These are phyloP conservation scores for Cyclostephanos invisitatus DNA, from an alignment of 108 stramenopile genomes.

Conservation along the genomic window DNA sequence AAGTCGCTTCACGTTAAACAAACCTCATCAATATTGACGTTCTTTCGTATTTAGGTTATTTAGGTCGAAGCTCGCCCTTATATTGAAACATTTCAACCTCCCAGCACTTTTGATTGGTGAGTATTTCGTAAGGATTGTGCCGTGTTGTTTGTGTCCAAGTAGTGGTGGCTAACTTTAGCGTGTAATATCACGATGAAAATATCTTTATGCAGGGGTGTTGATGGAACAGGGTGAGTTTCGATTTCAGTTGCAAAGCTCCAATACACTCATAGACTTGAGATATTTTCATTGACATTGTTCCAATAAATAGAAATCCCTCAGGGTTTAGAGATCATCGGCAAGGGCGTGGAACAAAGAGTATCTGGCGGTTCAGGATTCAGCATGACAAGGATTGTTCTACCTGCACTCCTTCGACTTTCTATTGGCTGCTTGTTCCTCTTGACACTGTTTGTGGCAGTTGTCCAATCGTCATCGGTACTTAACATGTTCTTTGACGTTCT, in stretches of 20 bases:
- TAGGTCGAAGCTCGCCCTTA: background rate
- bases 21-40: background rate
- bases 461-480: conserved; percentile 9
- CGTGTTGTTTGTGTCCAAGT: background rate
- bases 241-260: background rate
- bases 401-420: conserved; percentile 14
- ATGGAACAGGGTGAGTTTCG: conserved; percentile 14
- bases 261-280: too few relatives aligned
- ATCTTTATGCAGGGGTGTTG: conserved; percentile 10
- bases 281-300: background rate
- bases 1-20: background rate
- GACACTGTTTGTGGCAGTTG: conserved; percentile 13
- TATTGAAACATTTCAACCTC: background rate
- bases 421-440: conserved; percentile 19
- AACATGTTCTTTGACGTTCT: conserved; percentile 37
- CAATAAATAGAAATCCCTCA: conserved; percentile 16
- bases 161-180: background rate
- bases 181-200: background rate
- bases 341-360: conserved; percentile 5
- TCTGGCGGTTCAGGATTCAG: background rate
- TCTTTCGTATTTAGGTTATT: background rate
- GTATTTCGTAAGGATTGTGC: background rate
- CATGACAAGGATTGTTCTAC: conserved; percentile 5
- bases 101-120: conserved; percentile 1
- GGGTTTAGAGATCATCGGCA: conserved; percentile 21